Percentiles rank a stretch among this genome's conserved stretches.
These are phyloP conservation scores for Echinosophora koreensis DNA, from an alignment of 306 rosid genomes.

Conservation along the genomic window DNA sequence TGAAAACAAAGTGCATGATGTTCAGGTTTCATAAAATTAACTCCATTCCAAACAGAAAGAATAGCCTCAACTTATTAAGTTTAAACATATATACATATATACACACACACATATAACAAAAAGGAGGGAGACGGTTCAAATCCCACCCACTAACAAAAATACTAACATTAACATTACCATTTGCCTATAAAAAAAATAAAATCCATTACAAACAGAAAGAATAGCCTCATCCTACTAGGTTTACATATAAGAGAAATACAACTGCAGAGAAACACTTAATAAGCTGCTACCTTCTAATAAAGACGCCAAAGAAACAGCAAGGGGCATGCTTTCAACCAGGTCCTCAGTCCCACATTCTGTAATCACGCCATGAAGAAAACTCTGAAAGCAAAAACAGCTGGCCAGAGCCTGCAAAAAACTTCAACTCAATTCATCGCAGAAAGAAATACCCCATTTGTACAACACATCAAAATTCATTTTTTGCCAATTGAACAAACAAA, in stretches of 20 bases:
- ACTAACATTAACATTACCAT: too few species aligned
- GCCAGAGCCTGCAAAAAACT: slow-evolving; percentile 75
- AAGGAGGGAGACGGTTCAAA: too few species aligned
- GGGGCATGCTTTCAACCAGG: slow-evolving; percentile 64
- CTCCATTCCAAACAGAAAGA: slow-evolving; percentile 18
- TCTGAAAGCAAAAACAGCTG: slow-evolving; percentile 74
- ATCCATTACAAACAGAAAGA: slow-evolving; percentile 19
- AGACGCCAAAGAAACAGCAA: slow-evolving; percentile 66
- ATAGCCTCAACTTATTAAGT: neutral
- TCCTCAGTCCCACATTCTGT: slow-evolving; percentile 64
- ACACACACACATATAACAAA: too few species aligned
- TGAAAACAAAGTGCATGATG: neutral
- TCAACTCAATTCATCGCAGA: slow-evolving; percentile 15
- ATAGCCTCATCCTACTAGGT: neutral
- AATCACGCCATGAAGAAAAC: slow-evolving; percentile 62
- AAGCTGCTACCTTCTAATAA: slow-evolving; percentile 68
- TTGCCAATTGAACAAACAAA: slow-evolving; percentile 28
- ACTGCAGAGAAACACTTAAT: neutral
- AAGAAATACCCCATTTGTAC: neutral
- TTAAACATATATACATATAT: too few species aligned
- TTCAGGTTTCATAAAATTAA: neutral
- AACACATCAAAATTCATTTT: neutral
- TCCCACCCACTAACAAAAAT: too few species aligned
- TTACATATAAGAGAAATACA: neutral
- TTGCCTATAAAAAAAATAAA: too few species aligned